Percentiles rank a stretch among this genome's conserved stretches.
These are phyloP conservation scores for Glebionis coronaria DNA, from an alignment of 129 eudicot genomes.

Conservation along the genomic window DNA sequence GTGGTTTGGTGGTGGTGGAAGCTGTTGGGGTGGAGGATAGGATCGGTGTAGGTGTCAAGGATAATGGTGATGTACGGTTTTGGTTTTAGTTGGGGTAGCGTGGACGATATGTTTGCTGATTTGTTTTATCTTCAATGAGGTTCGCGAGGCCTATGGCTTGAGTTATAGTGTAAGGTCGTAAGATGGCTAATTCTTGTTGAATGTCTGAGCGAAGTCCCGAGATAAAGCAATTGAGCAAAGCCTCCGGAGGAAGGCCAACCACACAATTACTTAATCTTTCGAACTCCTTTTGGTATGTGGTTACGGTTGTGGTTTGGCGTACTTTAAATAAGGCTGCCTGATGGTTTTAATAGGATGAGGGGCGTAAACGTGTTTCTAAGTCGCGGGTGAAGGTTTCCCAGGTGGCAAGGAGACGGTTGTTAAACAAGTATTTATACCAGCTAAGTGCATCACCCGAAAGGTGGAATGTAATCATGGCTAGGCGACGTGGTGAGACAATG, in stretches of 20 bases:
- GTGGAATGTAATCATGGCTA: background rate
- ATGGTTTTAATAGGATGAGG: background rate
- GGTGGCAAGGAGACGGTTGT: background rate
- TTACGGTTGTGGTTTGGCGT: background rate
- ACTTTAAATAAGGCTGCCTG: background rate
- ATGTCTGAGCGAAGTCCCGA: too few species aligned
- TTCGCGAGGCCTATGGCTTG: too few species aligned
- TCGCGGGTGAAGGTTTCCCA: background rate
- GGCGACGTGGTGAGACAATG: background rate
- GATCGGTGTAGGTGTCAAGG: too few species aligned
- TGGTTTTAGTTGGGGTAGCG: too few species aligned
- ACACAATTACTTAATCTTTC: background rate
- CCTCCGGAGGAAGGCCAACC: background rate
- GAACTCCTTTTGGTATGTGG: background rate
- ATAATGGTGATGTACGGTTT: too few species aligned
- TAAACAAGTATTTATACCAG: background rate
- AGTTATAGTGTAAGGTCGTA: too few species aligned
- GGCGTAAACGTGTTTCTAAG: background rate
- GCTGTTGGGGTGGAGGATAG: too few species aligned
- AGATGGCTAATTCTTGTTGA: too few species aligned
- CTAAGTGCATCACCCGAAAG: background rate
- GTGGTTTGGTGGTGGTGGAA: too few species aligned
- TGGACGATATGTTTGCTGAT: too few species aligned
- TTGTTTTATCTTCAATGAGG: too few species aligned
- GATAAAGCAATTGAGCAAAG: background rate